Base-by-base conservation (phyloP, 1,139 yeast genomes). In the Zygosaccharomyces sapae region DNA sequence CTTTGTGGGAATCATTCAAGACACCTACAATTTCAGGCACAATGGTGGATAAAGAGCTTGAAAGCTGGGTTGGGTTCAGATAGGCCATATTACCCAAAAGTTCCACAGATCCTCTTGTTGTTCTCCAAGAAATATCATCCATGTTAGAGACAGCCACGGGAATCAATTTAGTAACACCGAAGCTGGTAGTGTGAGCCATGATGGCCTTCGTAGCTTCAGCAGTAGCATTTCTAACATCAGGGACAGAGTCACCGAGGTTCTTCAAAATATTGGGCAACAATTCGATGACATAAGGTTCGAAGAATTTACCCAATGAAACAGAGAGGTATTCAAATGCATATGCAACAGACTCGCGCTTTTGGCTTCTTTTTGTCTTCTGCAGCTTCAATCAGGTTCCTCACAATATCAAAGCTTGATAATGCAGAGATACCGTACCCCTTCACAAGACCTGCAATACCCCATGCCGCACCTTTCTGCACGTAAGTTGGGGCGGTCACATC, bases 1-100 rank as follows among this genome's bases (percentile, higher is more conserved):
- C 98, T 64, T 90, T 90, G 67, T 92, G 99, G 0, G 97, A 81
- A 58, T 92, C 98, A 62, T 87, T 90, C 62, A 94, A 73, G 18
- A 90, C 96, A 56, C 95, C 92, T 48, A 92, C 98, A 69, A 92
- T 88, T 63, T 90, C 96, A 1, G 99, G 99, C 52, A 92, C 87
- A 69, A 92, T 90, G 0, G 82, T 80, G 0, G 96, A 86, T 58
- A 92, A 74, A 0, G 96, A 88, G 0, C 90, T 79, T 4, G 97
- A 88, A 57, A 94, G 75, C 65, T 92, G 98, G 2, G 94, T 77
- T 4, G 98, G 98, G 61, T 92, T 97, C 55, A 94, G 75, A 65
- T 90, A 92, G 0, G 98, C 98, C 98, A 92, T 94, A 24, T 96
- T 83, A 68, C 99, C 98, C 43, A 92, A 75, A 51, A 92, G 72